These are phyloP conservation scores for Wallacemonas sp. DNA, from an alignment of 208 protist species.

Conservation along the genomic window DNA sequence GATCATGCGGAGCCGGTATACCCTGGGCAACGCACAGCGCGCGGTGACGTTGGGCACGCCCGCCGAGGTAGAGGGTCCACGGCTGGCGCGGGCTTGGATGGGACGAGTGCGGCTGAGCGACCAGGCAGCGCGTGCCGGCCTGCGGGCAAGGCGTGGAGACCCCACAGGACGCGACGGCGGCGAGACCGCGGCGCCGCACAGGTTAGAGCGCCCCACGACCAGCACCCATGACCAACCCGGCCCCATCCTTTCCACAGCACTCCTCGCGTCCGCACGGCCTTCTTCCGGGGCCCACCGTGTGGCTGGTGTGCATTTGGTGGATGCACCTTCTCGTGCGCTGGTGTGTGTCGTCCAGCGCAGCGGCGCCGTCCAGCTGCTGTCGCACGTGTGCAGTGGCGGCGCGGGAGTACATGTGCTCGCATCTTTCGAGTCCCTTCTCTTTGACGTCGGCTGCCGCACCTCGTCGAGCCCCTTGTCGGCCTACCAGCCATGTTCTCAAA, in stretches of 20 bases:
- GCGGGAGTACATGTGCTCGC: conserved; percentile 45
- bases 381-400: conserved; percentile 34
- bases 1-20: not conserved
- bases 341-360: conserved; percentile 73
- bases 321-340: conserved; percentile 57
- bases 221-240: too few relatives aligned
- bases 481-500: conserved; percentile 53
- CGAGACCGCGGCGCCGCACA: not conserved
- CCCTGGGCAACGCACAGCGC: not conserved
- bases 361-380: conserved; percentile 67
- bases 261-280: not conserved
- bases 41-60: not conserved
- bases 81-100: conserved; percentile 16
- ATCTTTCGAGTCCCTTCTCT: conserved; percentile 50
- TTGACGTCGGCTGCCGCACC: conserved; percentile 28
- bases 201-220: too few relatives aligned
- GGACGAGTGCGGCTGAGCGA: conserved; percentile 24
- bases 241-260: too few relatives aligned
- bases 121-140: too few relatives aligned
- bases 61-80: conserved; percentile 1
- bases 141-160: not conserved
- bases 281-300: conserved; percentile 15
- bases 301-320: conserved; percentile 68
- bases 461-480: conserved; percentile 56
- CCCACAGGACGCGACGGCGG: not conserved